These are phyloP conservation scores for Pichia sp. DNA, from an alignment of 1,139 yeast genomes.

Conservation along the genomic window DNA sequence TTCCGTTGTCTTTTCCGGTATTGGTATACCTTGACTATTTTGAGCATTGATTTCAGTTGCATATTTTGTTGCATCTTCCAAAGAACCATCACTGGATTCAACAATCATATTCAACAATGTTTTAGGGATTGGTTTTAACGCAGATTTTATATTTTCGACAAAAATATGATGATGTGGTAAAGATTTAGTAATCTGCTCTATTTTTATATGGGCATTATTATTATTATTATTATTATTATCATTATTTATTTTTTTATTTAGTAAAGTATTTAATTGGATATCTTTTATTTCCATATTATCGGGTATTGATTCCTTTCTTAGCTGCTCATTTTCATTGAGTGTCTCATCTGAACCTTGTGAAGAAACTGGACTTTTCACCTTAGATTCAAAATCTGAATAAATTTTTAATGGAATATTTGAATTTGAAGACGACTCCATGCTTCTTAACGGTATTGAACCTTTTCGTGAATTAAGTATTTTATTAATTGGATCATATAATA, in stretches of 20 bases:
- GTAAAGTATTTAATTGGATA: not conserved
- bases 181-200: slow-evolving; percentile 33
- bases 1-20: slow-evolving; percentile 55
- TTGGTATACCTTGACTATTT: slow-evolving; percentile 56
- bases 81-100: slow-evolving; percentile 59
- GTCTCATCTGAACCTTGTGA: slow-evolving; percentile 14
- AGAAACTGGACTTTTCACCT: slow-evolving; percentile 6
- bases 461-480: not conserved
- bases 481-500: slow-evolving; percentile 8
- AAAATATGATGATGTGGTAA: slow-evolving; percentile 36
- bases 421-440: not conserved
- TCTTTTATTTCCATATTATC: not conserved
- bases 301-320: not conserved
- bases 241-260: not conserved
- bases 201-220: too few species aligned
- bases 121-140: slow-evolving; percentile 34
- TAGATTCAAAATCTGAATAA: slow-evolving; percentile 7
- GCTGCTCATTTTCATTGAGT: slow-evolving; percentile 1
- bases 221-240: not conserved
- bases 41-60: slow-evolving; percentile 70
- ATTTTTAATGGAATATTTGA: slow-evolving; percentile 9
- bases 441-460: not conserved
- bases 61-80: slow-evolving; percentile 66
- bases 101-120: slow-evolving; percentile 48
- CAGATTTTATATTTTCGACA: slow-evolving; percentile 33